These are phyloP conservation scores for Lachancea thermotolerans DNA, from an alignment of 805 yeast species.

Conservation along the genomic window DNA sequence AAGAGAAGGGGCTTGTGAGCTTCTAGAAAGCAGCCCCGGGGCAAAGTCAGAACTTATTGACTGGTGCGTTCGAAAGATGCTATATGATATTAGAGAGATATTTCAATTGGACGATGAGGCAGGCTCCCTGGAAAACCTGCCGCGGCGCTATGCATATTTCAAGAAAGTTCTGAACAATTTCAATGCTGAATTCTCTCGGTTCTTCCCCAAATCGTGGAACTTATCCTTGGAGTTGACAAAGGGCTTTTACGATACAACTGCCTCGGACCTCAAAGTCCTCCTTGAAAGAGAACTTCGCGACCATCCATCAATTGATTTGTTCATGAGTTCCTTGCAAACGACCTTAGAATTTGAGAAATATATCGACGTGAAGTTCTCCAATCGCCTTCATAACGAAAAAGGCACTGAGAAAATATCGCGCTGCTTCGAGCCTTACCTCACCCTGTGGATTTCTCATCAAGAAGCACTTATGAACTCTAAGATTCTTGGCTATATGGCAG, in stretches of 20 bases:
- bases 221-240: conserved; percentile 55
- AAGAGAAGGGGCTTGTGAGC: conserved; percentile 57
- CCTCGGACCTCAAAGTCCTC: conserved; percentile 54
- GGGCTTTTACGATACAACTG: conserved; percentile 62
- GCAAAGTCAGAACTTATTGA: conserved; percentile 53
- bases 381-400: conserved; percentile 26
- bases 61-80: conserved; percentile 66
- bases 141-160: conserved; percentile 75
- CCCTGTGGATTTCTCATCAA: conserved; percentile 83
- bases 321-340: conserved; percentile 63
- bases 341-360: conserved; percentile 80
- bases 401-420: conserved; percentile 40
- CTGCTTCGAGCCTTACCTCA: conserved; percentile 79
- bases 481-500: conserved; percentile 56
- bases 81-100: conserved; percentile 68
- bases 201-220: conserved; percentile 70
- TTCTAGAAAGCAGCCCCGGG: conserved; percentile 60
- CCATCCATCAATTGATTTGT: conserved; percentile 50
- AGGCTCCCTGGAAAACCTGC: conserved; percentile 82
- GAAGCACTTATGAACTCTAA: conserved; percentile 56
- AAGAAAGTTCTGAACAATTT: conserved; percentile 59
- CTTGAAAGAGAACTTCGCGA: conserved; percentile 39
- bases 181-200: conserved; percentile 42
- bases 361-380: conserved; percentile 56
- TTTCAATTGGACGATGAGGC: conserved; percentile 86